Conservation (phyloP, 371 early-diverging fungal species). For the Gilbertella persicaria region DNA sequence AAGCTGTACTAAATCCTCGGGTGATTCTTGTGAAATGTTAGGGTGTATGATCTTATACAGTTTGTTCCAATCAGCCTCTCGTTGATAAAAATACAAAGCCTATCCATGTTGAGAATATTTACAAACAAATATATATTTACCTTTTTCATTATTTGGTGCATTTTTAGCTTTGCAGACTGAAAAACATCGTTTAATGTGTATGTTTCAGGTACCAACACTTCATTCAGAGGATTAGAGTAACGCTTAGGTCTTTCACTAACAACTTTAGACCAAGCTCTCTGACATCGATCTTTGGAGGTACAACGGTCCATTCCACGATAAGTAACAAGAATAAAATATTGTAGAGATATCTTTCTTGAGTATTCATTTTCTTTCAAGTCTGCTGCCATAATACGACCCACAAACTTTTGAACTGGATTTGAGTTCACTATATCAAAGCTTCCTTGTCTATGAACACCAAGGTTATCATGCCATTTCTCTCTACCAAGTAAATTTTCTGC, state of each 20-base stretch:
- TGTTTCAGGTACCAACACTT: slow-evolving; percentile 26
- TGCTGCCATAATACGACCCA: neutral
- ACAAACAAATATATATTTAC: no score
- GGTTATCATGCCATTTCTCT: slow-evolving; percentile 9
- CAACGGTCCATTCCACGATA: slow-evolving; percentile 35
- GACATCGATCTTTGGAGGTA: slow-evolving; percentile 4
- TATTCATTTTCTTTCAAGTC: neutral
- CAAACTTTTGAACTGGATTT: slow-evolving; percentile 4
- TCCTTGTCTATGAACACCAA: slow-evolving; percentile 20
- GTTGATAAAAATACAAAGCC: slow-evolving; percentile 30
- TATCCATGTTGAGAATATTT: no score
- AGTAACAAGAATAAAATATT: slow-evolving; percentile 38
- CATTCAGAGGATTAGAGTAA: slow-evolving; percentile 23
- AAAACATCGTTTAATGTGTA: slow-evolving; percentile 32
- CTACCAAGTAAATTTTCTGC: slow-evolving; percentile 1
- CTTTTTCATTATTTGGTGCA: slow-evolving; percentile 37
- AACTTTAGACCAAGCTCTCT: slow-evolving; percentile 23
- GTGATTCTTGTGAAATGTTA: slow-evolving; percentile 1
- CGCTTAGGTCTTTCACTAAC: slow-evolving; percentile 23
- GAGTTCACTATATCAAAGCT: slow-evolving; percentile 24
- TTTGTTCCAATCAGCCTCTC: slow-evolving; percentile 42
- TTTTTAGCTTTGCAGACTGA: slow-evolving; percentile 29
- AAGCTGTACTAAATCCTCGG: slow-evolving; percentile 14
- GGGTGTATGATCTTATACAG: slow-evolving; percentile 26
- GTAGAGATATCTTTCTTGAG: slow-evolving; percentile 19